Evolutionary conservation across 331 rosid genomes (phyloP).

Genomic region (Erythrophleum ivorense): DNA sequence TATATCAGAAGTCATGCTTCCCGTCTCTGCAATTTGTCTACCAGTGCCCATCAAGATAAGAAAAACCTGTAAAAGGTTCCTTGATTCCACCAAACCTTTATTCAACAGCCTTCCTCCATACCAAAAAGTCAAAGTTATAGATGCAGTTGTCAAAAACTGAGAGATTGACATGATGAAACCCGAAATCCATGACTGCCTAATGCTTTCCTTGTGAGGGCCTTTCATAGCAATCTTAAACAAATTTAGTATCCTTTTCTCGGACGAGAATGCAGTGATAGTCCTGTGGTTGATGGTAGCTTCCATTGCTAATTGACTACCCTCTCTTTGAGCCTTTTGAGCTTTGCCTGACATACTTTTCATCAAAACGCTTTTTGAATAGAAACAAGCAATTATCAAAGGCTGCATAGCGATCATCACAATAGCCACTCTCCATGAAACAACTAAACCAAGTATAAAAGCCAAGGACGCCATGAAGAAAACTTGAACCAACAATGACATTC

Average conservation of each 20-base stretch:
- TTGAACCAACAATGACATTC: slow-evolving; percentile 71
- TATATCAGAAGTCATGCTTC: slow-evolving; percentile 78
- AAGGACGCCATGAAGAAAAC: slow-evolving; percentile 58
- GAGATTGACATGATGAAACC: slow-evolving; percentile 65
- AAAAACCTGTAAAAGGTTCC: slow-evolving; percentile 66
- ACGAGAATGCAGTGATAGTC: slow-evolving; percentile 78
- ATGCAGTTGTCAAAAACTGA: slow-evolving; percentile 63
- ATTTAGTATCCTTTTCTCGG: slow-evolving; percentile 61
- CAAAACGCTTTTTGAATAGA: slow-evolving; percentile 63
- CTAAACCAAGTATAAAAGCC: slow-evolving; percentile 58
- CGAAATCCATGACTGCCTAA: slow-evolving; percentile 76
- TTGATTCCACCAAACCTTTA: slow-evolving; percentile 44
- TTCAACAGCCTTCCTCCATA: slow-evolving; percentile 75
- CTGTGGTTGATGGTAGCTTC: slow-evolving; percentile 77
- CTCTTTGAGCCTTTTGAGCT: slow-evolving; percentile 64
- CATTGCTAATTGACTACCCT: slow-evolving; percentile 77
- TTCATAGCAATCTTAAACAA: slow-evolving; percentile 62
- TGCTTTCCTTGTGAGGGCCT: slow-evolving; percentile 63
- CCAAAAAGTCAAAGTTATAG: slow-evolving; percentile 75
- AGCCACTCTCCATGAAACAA: slow-evolving; percentile 75
- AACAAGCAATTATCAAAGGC: slow-evolving; percentile 68
- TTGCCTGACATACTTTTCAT: slow-evolving; percentile 70
- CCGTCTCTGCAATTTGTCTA: slow-evolving; percentile 76
- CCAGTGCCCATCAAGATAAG: slow-evolving; percentile 78
- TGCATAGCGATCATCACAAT: slow-evolving; percentile 76